phyloP scores from a whole-genome alignment of 2,329 filamentous ascomycete genomes.

The Aspergillus calidoustus region DNA sequence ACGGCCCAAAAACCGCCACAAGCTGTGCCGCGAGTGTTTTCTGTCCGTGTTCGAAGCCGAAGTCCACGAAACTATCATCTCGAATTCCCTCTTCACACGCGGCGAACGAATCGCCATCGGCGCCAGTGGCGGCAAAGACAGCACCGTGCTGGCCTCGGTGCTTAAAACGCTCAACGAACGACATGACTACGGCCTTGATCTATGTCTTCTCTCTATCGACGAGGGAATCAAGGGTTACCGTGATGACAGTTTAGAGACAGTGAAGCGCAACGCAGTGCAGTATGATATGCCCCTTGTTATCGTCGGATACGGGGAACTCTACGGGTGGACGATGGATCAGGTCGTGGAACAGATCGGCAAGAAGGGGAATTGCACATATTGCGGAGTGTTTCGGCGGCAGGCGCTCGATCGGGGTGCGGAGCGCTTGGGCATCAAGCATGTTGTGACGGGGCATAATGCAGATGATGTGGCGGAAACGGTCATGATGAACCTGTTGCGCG shows the following conservation, averaged over 20 bases:
- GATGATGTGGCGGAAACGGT: slow-evolving; percentile 98
- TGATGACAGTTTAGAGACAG: slow-evolving; percentile 93
- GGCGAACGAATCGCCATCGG: slow-evolving; percentile 93
- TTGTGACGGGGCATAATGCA: slow-evolving; percentile 96
- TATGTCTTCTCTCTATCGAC: slow-evolving; percentile 88
- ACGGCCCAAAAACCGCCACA: slow-evolving; percentile 91
- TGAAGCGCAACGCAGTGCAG: slow-evolving; percentile 89
- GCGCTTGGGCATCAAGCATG: slow-evolving; percentile 83
- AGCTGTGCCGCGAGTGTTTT: slow-evolving; percentile 90
- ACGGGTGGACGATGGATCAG: slow-evolving; percentile 99
- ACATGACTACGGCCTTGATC: slow-evolving; percentile 81
- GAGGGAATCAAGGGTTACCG: slow-evolving; percentile 97
- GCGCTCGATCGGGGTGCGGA: slow-evolving; percentile 91
- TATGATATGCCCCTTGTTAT: slow-evolving; percentile 93
- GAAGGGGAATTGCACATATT: slow-evolving; percentile 99
- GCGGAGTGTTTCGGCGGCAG: slow-evolving; percentile 92
- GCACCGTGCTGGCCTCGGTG: slow-evolving; percentile 91
- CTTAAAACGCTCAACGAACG: slow-evolving; percentile 93
- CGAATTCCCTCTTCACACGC: slow-evolving; percentile 76
- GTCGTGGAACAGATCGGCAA: slow-evolving; percentile 96
- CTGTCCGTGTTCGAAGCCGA: slow-evolving; percentile 86
- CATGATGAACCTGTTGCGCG: slow-evolving; percentile 92
- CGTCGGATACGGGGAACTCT: slow-evolving; percentile 89
- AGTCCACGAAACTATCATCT: slow-evolving; percentile 87
- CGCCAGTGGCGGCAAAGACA: slow-evolving; percentile 96